Evolutionary conservation across 1,139 yeast species (phyloP).

Genomic region (Lodderomyces orthopsilosis): DNA sequence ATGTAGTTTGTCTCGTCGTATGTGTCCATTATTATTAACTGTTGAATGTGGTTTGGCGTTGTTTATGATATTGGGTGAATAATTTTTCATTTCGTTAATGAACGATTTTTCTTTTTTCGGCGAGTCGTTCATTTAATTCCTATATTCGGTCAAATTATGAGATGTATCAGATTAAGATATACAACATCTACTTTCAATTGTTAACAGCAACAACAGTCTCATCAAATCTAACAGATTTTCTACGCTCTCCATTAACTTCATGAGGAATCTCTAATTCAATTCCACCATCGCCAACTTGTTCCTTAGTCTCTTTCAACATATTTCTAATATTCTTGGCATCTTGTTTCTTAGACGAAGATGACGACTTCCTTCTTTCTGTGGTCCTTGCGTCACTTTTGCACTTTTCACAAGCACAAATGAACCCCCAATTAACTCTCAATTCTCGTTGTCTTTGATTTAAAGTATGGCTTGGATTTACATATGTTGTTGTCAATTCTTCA

Average conservation of each 20-base stretch:
- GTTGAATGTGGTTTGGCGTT: neutral
- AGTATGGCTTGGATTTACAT: slow-evolving; percentile 66
- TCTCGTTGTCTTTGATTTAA: slow-evolving; percentile 64
- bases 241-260: slow-evolving; percentile 41
- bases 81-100: neutral
- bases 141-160: neutral
- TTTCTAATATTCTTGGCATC: slow-evolving; percentile 43
- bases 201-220: slow-evolving; percentile 47
- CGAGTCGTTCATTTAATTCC: neutral
- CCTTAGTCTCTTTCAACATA: slow-evolving; percentile 38
- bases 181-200: slow-evolving; percentile 9
- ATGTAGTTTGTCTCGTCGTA: slow-evolving; percentile 8
- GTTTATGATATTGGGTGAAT: neutral
- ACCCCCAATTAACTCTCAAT: slow-evolving; percentile 80
- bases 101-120: slow-evolving; percentile 4
- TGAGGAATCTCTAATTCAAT: slow-evolving; percentile 49
- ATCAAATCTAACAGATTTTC: slow-evolving; percentile 74
- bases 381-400: slow-evolving; percentile 57
- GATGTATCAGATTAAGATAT: neutral
- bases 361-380: slow-evolving; percentile 38
- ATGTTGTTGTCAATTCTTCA: slow-evolving; percentile 68
- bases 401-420: slow-evolving; percentile 64
- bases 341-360: slow-evolving; percentile 16
- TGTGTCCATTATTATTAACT: neutral
- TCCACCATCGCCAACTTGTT: slow-evolving; percentile 38